Base-by-base conservation (phyloP, 1,284 basidiomycete species). In the Peniophora sp. region DNA sequence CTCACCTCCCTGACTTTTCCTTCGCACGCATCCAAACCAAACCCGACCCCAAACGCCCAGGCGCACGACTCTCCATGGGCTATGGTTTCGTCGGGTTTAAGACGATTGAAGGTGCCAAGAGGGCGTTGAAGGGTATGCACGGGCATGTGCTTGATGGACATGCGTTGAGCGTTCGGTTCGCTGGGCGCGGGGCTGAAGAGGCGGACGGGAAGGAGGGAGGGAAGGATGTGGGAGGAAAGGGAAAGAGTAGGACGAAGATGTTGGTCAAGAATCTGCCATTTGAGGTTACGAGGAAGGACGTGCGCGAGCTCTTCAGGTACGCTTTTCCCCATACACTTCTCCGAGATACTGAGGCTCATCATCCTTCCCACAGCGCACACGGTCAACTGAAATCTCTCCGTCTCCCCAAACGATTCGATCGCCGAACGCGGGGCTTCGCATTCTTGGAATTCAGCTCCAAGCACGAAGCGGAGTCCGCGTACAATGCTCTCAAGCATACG, bases 251-350 rank as follows among this genome's bases (percentile, higher is more conserved):
- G 54, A 89, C 91, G 55, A 94, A 95, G 78, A 83, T 98, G 74
- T 80, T 98, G 46, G 90, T 98, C 60, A 99, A 98, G 79, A 99
- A 99, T 63, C 75, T 98, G 54, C 94, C 96, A 18, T 99, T 99
- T 71, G 96, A 99, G 69, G 91, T 88, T 46, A 90, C 86, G 42
- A 93, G 92, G 74, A 92, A 90, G 70, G 96, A 99, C 58, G 78
- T 99, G 18, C 77, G 88, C 49, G 86, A 91, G 55, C 68, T 98
- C 24, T 95, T 97, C 66, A 78, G 85, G 88, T 92, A 57, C 49
- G 85, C 75, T 15, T 3, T 57, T 57, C 52, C 47, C 54, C 35
- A 37, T 47, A 23, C 56, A 42, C 43, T 22, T 43, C 50, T n/a
- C 11, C 27, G 44, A 52, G 2, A 52, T 17, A 14, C 5, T 24